Evolutionary conservation across 768 basidiomycete species (phyloP).

Genomic region (Lentinula detonsa): DNA sequence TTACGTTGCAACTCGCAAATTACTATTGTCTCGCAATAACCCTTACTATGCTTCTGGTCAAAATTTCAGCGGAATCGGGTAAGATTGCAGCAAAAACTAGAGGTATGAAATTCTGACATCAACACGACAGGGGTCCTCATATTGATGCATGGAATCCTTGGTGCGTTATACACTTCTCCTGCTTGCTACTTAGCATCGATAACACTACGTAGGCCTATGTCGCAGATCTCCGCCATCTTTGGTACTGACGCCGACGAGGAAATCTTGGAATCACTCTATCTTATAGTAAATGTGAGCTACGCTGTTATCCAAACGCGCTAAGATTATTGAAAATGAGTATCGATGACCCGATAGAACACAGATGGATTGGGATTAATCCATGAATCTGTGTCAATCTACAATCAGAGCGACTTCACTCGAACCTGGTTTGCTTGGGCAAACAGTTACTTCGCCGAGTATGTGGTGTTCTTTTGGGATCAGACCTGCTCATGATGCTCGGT

Average conservation of each 20-base stretch:
- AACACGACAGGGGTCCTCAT: background rate
- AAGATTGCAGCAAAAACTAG: conserved; percentile 14
- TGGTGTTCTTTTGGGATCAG: background rate
- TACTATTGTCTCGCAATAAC: conserved; percentile 56
- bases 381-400: conserved; percentile 64
- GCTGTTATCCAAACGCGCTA: background rate
- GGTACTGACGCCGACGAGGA: conserved; percentile 69
- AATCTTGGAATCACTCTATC: conserved; percentile 55
- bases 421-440: conserved; percentile 84
- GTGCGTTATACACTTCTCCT: conserved; percentile 21
- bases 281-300: conserved; percentile 58
- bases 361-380: conserved; percentile 72
- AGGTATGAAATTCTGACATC: background rate
- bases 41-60: conserved; percentile 65
- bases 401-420: conserved; percentile 52
- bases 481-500: background rate
- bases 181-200: background rate
- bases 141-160: conserved; percentile 53
- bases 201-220: conserved; percentile 59
- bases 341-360: conserved; percentile 46
- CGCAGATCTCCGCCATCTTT: conserved; percentile 67
- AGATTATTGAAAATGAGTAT: conserved; percentile 1
- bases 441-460: conserved; percentile 68
- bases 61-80: conserved; percentile 68
- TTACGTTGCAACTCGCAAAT: conserved; percentile 59